Evolutionary conservation across 768 basidiomycete species (phyloP), one percentile per base, ranked within the genome.

Genomic region (Termitomyces sp.): DNA sequence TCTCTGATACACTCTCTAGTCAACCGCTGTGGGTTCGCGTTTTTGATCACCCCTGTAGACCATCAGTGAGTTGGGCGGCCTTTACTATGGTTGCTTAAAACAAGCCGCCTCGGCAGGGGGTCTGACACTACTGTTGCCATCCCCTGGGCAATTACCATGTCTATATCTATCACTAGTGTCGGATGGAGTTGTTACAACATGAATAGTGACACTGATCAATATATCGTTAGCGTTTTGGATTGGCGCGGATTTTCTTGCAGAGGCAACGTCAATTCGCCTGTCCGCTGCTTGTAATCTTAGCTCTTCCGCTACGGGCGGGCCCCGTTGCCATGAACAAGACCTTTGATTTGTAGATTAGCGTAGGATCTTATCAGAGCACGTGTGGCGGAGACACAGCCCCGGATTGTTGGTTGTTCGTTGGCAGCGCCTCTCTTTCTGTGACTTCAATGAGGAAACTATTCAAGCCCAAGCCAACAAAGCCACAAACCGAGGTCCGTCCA

Each of bases 61-160:
- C 1, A 76, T 79, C 38, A n/a, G 36, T 40, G 22, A 40, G 36
- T 40, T 1, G n/a, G 8, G 13, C 10, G 36, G 24, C 20, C 0
- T n/a, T 69, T 75, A 77, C 32, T 26, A 69, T 46, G 9, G 30
- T 48, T 22, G 16, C 12, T 54, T 3, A 10, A 10, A 32, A 30
- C 30, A 0, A 12, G 8, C 18, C 20, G 35, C 4, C 40, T 5
- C 32, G 8, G 16, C 33, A 73, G 77, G 71, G 26, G 77, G 70
- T 76, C 80, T 0, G 90, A 91, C 61, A 88, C 89, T 1, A 79
- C 82, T 6, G 77, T 73, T 0, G 86, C 85, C 18, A 85, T 89
- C 4, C 89, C n/a, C n/a, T n/a, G n/a, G n/a, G n/a, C n/a, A n/a
- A 88, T 90, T 43, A 78, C 81, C 30, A 64, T 69, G 55, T 80